Percentiles rank a stretch among this genome's conserved stretches.
These are phyloP conservation scores for Globisporangium carolinianum DNA, from an alignment of 352 stramenopile species.

Conservation along the genomic window DNA sequence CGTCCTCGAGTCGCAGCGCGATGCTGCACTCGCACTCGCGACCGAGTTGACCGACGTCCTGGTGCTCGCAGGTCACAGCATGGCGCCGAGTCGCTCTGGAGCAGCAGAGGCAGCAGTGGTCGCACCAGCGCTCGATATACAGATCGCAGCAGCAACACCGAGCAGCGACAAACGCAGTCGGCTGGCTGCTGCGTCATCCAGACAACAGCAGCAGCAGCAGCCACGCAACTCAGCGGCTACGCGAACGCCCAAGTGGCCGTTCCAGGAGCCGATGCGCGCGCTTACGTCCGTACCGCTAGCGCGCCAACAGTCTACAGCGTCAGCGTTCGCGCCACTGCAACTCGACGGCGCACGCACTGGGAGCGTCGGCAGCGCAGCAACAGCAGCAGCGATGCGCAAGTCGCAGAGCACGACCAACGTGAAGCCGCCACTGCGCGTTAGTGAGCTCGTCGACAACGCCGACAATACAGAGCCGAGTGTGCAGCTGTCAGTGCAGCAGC, in stretches of 20 bases:
- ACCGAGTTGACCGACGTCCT: not conserved
- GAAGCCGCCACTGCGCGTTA: not conserved
- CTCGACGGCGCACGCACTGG: slow-evolving; percentile 1
- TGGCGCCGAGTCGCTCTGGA: not conserved
- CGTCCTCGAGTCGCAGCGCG: too few relatives aligned
- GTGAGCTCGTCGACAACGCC: too few relatives aligned
- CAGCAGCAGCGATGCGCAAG: not conserved
- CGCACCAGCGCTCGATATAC: not conserved
- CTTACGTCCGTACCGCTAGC: not conserved
- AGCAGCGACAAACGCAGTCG: not conserved
- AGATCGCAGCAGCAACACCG: not conserved
- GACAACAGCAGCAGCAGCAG: too few relatives aligned
- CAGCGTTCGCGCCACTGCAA: not conserved
- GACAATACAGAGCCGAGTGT: not conserved
- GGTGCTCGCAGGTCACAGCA: not conserved
- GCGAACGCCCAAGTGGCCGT: slow-evolving; percentile 2
- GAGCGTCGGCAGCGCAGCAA: not conserved
- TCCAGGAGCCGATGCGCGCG: not conserved
- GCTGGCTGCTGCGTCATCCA: too few relatives aligned
- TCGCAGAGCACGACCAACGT: slow-evolving; percentile 1
- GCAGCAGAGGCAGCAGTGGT: not conserved
- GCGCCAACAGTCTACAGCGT: slow-evolving; percentile 2
- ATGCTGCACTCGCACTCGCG: too few relatives aligned
- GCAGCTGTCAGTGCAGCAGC: slow-evolving; percentile 24
- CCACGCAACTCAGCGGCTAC: not conserved